Conservation (phyloP, 805 yeast genomes). For the Lipomyces spencermartinsiae region DNA sequence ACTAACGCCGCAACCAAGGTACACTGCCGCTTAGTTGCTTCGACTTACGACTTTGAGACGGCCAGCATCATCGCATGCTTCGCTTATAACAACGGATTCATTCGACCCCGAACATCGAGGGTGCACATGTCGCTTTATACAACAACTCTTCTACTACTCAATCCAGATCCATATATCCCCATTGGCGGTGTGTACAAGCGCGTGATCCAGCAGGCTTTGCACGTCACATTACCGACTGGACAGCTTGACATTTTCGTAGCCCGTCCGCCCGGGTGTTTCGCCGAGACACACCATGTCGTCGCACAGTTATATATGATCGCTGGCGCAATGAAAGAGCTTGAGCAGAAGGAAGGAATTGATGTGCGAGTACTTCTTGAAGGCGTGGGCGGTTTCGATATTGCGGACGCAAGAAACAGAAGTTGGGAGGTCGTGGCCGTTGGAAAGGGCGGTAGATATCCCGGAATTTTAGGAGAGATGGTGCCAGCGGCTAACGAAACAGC, state of each 20-base stretch:
- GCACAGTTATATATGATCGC: conserved; percentile 42
- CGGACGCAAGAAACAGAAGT: conserved; percentile 36
- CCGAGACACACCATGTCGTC: conserved; percentile 41
- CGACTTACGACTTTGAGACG: not conserved
- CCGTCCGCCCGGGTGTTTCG: conserved; percentile 40
- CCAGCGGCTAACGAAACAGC: not conserved
- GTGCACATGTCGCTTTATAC: conserved; percentile 38
- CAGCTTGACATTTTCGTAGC: conserved; percentile 42
- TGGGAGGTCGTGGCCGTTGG: conserved; percentile 48
- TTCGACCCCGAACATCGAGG: not conserved
- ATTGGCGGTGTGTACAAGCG: conserved; percentile 33
- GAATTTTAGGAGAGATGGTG: not conserved
- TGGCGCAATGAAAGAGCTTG: conserved; percentile 33
- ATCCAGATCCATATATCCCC: conserved; percentile 31
- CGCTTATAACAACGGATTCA: not conserved
- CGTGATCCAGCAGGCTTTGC: conserved; percentile 42
- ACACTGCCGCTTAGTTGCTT: not conserved
- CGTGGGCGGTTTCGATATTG: conserved; percentile 44
- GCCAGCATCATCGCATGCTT: not conserved
- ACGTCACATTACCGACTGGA: conserved; percentile 44
- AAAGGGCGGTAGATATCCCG: conserved; percentile 34
- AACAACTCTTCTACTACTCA: conserved; percentile 40
- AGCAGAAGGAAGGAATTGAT: conserved; percentile 36
- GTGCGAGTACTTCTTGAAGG: conserved; percentile 45
- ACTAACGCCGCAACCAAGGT: not conserved